Conservation (phyloP, 2,329 filamentous ascomycete genomes). For the Zarea fungicola region DNA sequence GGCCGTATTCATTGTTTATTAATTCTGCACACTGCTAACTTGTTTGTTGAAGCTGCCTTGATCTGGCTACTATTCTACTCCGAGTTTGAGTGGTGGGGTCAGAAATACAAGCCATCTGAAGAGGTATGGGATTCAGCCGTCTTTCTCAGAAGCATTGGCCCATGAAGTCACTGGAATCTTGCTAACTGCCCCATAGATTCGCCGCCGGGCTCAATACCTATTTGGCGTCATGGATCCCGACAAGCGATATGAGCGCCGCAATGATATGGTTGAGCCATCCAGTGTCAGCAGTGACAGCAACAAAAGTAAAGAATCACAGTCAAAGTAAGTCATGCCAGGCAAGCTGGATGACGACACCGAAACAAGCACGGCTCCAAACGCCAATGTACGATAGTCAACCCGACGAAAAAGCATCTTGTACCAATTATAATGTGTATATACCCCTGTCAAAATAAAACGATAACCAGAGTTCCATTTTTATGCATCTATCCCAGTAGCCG, state of each 20-base stretch:
- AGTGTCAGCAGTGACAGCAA: constrained; percentile 14
- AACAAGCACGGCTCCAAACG: too few relatives aligned
- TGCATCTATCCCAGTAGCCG: constrained; percentile 4
- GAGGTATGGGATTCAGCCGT: constrained; percentile 25
- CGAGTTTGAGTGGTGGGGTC: constrained; percentile 41
- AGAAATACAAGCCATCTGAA: constrained; percentile 36
- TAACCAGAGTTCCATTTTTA: neutral
- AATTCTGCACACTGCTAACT: too few relatives aligned
- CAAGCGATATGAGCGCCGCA: constrained; percentile 37
- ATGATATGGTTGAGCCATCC: constrained; percentile 30
- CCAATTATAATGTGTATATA: constrained; percentile 19
- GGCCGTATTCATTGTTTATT: constrained; percentile 11
- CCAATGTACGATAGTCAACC: constrained; percentile 25
- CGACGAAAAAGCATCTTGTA: constrained; percentile 23
- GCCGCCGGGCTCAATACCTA: constrained; percentile 31
- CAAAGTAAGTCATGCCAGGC: constrained; percentile 17
- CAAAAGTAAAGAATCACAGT: constrained; percentile 24
- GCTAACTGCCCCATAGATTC: constrained; percentile 25
- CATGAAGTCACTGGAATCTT: neutral
- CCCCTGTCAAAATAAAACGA: constrained; percentile 2
- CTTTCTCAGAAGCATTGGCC: neutral
- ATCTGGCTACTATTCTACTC: constrained; percentile 36
- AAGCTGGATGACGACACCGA: too few relatives aligned
- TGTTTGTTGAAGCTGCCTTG: constrained; percentile 26
- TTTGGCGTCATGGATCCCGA: constrained; percentile 37